phyloP scores from a whole-genome alignment of 2,329 filamentous ascomycete genomes.

The Neoarthrinium moseri region DNA sequence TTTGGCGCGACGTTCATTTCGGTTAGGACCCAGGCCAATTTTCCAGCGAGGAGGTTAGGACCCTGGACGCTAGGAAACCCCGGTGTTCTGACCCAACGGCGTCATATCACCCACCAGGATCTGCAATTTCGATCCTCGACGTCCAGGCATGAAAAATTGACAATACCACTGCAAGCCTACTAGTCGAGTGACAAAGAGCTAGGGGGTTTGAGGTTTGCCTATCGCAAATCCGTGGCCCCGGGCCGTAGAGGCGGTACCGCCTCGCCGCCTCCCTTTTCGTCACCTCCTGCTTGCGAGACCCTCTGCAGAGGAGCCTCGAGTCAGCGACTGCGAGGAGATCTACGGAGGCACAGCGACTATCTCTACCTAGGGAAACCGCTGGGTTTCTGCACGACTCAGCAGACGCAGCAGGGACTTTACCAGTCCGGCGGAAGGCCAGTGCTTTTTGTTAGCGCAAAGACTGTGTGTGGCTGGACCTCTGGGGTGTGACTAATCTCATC shows the following conservation, averaged over 20 bases:
- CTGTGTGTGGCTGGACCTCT: constrained; percentile 11
- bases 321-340: constrained; percentile 8
- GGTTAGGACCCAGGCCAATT: constrained; percentile 11
- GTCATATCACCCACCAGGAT: constrained; percentile 6
- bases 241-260: not conserved
- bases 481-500: constrained; percentile 14
- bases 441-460: not conserved
- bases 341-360: constrained; percentile 1
- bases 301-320: not conserved
- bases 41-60: constrained; percentile 8
- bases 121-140: constrained; percentile 11
- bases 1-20: constrained; percentile 14
- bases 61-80: constrained; percentile 9
- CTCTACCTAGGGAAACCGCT: constrained; percentile 2
- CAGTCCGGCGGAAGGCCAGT: too few relatives aligned
- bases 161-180: constrained; percentile 5
- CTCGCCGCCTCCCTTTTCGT: not conserved
- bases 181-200: constrained; percentile 8
- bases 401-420: too few relatives aligned
- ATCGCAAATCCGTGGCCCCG: not conserved
- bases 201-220: constrained; percentile 3
- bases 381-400: constrained; percentile 5
- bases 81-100: constrained; percentile 2
- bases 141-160: constrained; percentile 9
- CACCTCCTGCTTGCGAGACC: not conserved